Conservation (phyloP, 331 rosid species). For the Quercus lobata region DNA sequence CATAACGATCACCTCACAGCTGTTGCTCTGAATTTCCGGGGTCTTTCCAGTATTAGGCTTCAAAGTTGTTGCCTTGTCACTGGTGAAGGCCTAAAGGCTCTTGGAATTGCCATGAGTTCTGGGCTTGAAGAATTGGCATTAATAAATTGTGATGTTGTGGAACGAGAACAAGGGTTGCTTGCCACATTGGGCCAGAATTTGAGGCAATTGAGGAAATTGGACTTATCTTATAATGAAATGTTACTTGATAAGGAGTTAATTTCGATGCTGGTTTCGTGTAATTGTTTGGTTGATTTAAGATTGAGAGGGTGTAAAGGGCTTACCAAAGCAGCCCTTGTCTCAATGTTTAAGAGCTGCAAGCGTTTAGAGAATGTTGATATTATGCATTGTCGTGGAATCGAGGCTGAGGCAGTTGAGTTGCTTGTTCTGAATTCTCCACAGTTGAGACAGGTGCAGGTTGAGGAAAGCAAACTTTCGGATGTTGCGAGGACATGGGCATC, state of each 20-base stretch:
- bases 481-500: slow-evolving; percentile 49
- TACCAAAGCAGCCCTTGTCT: slow-evolving; percentile 31
- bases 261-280: slow-evolving; percentile 65
- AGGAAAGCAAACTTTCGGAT: slow-evolving; percentile 59
- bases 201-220: slow-evolving; percentile 57
- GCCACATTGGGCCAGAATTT: slow-evolving; percentile 76
- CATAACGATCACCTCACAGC: slow-evolving; percentile 58
- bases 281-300: slow-evolving; percentile 49
- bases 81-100: slow-evolving; percentile 75
- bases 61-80: slow-evolving; percentile 80
- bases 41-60: slow-evolving; percentile 54
- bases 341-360: slow-evolving; percentile 59
- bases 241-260: slow-evolving; percentile 64
- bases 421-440: slow-evolving; percentile 38
- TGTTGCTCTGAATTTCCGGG: slow-evolving; percentile 36
- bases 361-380: slow-evolving; percentile 58
- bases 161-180: slow-evolving; percentile 73
- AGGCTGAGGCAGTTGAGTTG: slow-evolving; percentile 42
- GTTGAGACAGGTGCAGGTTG: slow-evolving; percentile 66
- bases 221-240: slow-evolving; percentile 76
- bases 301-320: slow-evolving; percentile 70
- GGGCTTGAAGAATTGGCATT: slow-evolving; percentile 74
- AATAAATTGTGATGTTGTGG: slow-evolving; percentile 81
- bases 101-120: slow-evolving; percentile 36
- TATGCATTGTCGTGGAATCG: slow-evolving; percentile 53